These are phyloP conservation scores for Bipolaris gigantea DNA, from an alignment of 2,329 filamentous ascomycete species.

Conservation along the genomic window DNA sequence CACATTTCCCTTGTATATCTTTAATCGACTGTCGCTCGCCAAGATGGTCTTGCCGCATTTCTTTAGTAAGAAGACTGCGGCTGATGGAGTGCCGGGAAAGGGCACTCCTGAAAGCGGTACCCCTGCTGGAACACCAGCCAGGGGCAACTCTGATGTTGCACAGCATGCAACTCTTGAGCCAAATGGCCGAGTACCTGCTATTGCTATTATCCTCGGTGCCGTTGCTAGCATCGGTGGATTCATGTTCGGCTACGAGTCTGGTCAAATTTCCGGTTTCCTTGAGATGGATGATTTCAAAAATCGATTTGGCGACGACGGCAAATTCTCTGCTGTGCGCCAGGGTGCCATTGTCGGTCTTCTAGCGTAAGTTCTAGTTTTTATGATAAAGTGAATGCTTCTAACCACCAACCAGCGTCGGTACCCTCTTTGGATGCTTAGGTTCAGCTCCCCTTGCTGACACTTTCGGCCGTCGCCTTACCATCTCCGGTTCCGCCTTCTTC, in stretches of 20 bases:
- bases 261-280: slow-evolving; percentile 33
- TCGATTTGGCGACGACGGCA: slow-evolving; percentile 38
- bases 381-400: background rate
- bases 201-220: slow-evolving; percentile 36
- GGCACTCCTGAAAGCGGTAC: slow-evolving; percentile 30
- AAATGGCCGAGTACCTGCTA: slow-evolving; percentile 29
- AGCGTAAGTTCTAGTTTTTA: slow-evolving; percentile 23
- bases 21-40: slow-evolving; percentile 5
- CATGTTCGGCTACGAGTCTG: slow-evolving; percentile 35
- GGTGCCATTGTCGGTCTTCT: slow-evolving; percentile 44
- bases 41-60: slow-evolving; percentile 26
- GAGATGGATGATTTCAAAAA: slow-evolving; percentile 40
- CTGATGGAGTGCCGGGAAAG: slow-evolving; percentile 25
- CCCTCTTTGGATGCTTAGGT: slow-evolving; percentile 69
- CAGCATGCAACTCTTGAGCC: slow-evolving; percentile 16
- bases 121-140: slow-evolving; percentile 29
- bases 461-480: slow-evolving; percentile 63
- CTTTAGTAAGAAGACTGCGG: slow-evolving; percentile 19
- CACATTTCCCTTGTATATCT: background rate
- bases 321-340: slow-evolving; percentile 38
- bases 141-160: slow-evolving; percentile 23
- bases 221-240: slow-evolving; percentile 42
- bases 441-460: slow-evolving; percentile 62
- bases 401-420: slow-evolving; percentile 56
- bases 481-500: slow-evolving; percentile 63